Conservation (phyloP, 495 filamentous ascomycete species). For the Chaetomium cochliodes region DNA sequence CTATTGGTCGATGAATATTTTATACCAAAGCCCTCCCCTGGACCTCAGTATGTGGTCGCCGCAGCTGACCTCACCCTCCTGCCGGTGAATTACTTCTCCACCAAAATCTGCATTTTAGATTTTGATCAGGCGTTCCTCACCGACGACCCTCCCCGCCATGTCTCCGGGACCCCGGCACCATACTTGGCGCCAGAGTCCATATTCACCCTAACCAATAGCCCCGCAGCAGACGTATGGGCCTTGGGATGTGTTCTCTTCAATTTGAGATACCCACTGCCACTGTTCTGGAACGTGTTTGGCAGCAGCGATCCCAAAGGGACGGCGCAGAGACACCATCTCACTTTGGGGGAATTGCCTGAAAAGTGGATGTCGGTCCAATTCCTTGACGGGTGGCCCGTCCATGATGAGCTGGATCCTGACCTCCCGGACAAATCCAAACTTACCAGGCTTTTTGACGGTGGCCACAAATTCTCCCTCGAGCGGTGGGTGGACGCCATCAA, state of each 20-base stretch:
- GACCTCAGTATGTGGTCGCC: slow-evolving; percentile 5
- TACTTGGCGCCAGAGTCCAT: slow-evolving; percentile 7
- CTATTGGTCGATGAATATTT: neutral
- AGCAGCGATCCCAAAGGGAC: neutral
- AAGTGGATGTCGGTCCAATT: slow-evolving; percentile 11
- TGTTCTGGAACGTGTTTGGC: slow-evolving; percentile 3
- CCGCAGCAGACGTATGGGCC: slow-evolving; percentile 9
- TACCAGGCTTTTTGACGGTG: neutral
- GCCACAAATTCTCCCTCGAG: neutral
- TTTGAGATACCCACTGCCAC: neutral
- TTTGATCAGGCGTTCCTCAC: slow-evolving; percentile 9
- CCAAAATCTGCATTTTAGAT: slow-evolving; percentile 13
- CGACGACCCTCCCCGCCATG: neutral
- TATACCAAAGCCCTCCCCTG: slow-evolving; percentile 1
- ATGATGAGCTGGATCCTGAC: slow-evolving; percentile 7
- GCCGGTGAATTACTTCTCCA: neutral
- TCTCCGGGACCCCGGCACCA: neutral
- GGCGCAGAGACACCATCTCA: neutral
- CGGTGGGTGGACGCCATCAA: neutral
- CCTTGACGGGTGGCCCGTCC: neutral
- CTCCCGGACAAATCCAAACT: neutral
- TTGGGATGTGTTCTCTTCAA: slow-evolving; percentile 3
- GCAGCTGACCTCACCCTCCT: slow-evolving; percentile 1
- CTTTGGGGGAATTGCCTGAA: neutral
- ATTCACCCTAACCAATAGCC: slow-evolving; percentile 11